Evolutionary conservation across 1,284 basidiomycete genomes (phyloP), one percentile per base, ranked within the genome.

Genomic region (Xerocomus minutiporus): DNA sequence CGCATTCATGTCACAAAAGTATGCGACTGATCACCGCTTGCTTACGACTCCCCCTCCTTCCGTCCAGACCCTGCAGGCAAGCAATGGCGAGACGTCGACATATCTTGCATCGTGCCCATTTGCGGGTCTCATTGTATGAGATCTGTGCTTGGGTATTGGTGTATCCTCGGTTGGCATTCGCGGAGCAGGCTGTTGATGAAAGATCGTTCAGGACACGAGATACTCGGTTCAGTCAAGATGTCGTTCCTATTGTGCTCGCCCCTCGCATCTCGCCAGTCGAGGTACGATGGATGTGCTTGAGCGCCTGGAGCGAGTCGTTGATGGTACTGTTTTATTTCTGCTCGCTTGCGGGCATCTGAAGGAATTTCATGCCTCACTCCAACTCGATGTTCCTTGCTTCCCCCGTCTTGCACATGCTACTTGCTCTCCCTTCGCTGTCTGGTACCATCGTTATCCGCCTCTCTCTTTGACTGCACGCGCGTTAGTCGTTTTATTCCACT

Each of bases 1-100:
- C 56, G 53, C 48, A 48, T 31, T 43, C 53, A 51, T 57, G 55
- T 61, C 56, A 57, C 57, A 20, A 50, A 60, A 57, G 59, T 57
- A 53, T 57, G 69, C 64, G 65, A 48, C 53, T 71, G 65, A 72
- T 71, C 71, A 70, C 55, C 67, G 67, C 60, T 61, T 60, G 50
- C 58, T 62, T 47, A 52, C 59, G 55, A 59, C 56, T 49, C 28
- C 50, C 28, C 50, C 55, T 40, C 38, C 48, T 41, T 40, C 48
- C 44, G 35, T 52, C 58, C 57, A 57, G 61, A 57, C 59, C 50
- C 50, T 47, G 52, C 51, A 47, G 20, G 54, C 61, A 60, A 62
- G 58, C 58, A 55, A 55, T 48, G 60, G 61, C 54, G 51, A 65
- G 54, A 56, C 51, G 26, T 61, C 59, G 49, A 55, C 29, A 4